phyloP scores from a whole-genome alignment of 495 filamentous ascomycete species.

The Xylaria sp. region DNA sequence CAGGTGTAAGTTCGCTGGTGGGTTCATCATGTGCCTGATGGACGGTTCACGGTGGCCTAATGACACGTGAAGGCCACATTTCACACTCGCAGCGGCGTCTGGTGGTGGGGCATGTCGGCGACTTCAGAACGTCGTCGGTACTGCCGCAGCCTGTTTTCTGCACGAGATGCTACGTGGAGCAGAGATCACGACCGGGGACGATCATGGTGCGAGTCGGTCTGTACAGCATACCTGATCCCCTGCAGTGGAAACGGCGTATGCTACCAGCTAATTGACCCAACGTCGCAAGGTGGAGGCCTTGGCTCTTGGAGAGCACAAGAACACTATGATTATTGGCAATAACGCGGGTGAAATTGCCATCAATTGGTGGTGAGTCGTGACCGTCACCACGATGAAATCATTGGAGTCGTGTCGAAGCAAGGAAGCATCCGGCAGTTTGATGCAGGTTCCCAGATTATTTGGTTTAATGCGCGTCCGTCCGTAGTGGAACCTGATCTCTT shows the following conservation, averaged over 20 bases:
- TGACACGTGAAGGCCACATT: slow-evolving; percentile 23
- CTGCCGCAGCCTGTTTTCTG: not conserved
- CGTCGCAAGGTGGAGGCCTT: slow-evolving; percentile 22
- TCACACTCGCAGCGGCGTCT: slow-evolving; percentile 11
- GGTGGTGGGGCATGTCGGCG: slow-evolving; percentile 23
- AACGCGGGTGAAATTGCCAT: slow-evolving; percentile 16
- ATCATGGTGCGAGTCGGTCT: slow-evolving; percentile 7
- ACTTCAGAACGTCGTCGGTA: slow-evolving; percentile 11
- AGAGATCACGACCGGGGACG: slow-evolving; percentile 14
- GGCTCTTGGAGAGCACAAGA: slow-evolving; percentile 25
- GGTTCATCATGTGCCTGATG: slow-evolving; percentile 22
- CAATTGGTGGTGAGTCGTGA: slow-evolving; percentile 17
- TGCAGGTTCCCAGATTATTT: slow-evolving; percentile 3
- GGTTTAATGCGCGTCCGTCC: not conserved
- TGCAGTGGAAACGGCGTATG: slow-evolving; percentile 24
- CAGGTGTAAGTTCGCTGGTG: not conserved
- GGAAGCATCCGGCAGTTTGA: slow-evolving; percentile 19
- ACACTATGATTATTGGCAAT: slow-evolving; percentile 25
- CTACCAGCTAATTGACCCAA: slow-evolving; percentile 12
- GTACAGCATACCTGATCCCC: slow-evolving; percentile 21
- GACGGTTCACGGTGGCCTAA: slow-evolving; percentile 12
- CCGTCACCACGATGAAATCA: slow-evolving; percentile 13
- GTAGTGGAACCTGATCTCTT: slow-evolving; percentile 6
- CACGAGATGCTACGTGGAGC: slow-evolving; percentile 24
- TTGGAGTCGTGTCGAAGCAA: slow-evolving; percentile 15